Percentiles rank a stretch among this genome's conserved stretches.
Conservation (phyloP, 2,329 filamentous ascomycete genomes). For the Neonectria coccinea region DNA sequence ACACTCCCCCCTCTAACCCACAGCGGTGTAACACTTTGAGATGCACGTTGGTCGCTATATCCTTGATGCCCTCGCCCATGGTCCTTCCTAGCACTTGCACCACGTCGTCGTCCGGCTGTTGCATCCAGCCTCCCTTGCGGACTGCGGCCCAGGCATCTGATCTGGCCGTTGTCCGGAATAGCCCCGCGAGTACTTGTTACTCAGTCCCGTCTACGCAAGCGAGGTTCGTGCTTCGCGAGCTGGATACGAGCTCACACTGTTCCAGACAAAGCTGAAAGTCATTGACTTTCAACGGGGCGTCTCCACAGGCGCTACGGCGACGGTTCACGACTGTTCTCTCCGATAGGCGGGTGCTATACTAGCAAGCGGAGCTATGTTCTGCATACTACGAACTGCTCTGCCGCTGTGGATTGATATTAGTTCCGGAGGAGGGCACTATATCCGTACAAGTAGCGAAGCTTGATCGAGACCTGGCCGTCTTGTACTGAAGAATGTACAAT, state of each 20-base stretch:
- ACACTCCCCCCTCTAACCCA: neutral
- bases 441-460: slow-evolving; percentile 17
- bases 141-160: neutral
- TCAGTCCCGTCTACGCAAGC: neutral
- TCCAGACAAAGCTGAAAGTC: neutral
- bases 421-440: neutral
- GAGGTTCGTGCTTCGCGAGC: too few relatives aligned
- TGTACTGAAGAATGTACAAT: slow-evolving; percentile 30
- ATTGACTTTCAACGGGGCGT: slow-evolving; percentile 5
- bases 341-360: too few relatives aligned
- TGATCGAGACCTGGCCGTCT: slow-evolving; percentile 26
- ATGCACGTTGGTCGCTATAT: neutral
- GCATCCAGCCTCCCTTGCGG: too few relatives aligned
- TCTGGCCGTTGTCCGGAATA: neutral
- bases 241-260: neutral
- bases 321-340: neutral
- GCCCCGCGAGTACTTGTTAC: neutral
- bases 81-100: neutral
- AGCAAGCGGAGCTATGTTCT: neutral
- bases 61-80: neutral
- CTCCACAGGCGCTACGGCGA: neutral
- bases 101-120: neutral
- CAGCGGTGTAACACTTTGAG: neutral
- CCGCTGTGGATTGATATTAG: neutral
- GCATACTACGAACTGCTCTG: neutral